phyloP scores from a whole-genome alignment of 2,329 filamentous ascomycete species.

The Trichoderma sp. region DNA sequence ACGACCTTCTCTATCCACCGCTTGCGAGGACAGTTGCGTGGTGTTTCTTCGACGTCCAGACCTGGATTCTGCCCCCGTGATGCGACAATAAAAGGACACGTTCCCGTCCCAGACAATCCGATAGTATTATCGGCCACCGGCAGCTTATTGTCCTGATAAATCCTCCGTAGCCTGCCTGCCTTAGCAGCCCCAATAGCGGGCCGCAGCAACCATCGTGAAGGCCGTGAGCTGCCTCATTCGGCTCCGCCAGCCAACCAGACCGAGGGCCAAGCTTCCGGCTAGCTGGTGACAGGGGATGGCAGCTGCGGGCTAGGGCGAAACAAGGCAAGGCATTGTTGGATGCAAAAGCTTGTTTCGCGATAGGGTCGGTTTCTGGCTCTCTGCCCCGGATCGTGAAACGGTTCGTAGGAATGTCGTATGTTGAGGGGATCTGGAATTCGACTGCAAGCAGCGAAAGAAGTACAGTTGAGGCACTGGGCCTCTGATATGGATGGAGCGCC shows the following conservation, averaged over 20 bases:
- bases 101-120: too few relatives aligned
- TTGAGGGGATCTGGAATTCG: background rate
- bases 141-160: too few relatives aligned
- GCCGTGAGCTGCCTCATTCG: slow-evolving; percentile 12
- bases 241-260: slow-evolving; percentile 15
- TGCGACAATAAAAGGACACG: too few relatives aligned
- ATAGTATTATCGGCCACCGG: too few relatives aligned
- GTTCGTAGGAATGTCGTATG: too few relatives aligned
- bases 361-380: background rate
- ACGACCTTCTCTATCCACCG: too few relatives aligned
- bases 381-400: too few relatives aligned
- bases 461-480: background rate
- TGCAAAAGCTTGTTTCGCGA: background rate
- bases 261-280: slow-evolving; percentile 1
- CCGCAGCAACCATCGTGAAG: slow-evolving; percentile 10
- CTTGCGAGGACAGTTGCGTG: too few relatives aligned
- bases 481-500: too few relatives aligned
- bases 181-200: background rate
- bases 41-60: too few relatives aligned
- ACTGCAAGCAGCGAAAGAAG: background rate
- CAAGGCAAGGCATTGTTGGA: slow-evolving; percentile 3
- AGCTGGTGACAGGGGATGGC: background rate
- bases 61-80: too few relatives aligned
- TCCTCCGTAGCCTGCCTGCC: background rate
- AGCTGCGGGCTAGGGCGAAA: background rate